Evolutionary conservation across 805 yeast species (phyloP), one percentile per base, ranked within the genome.

Genomic region (Zygosaccharomyces pseudorouxii): DNA sequence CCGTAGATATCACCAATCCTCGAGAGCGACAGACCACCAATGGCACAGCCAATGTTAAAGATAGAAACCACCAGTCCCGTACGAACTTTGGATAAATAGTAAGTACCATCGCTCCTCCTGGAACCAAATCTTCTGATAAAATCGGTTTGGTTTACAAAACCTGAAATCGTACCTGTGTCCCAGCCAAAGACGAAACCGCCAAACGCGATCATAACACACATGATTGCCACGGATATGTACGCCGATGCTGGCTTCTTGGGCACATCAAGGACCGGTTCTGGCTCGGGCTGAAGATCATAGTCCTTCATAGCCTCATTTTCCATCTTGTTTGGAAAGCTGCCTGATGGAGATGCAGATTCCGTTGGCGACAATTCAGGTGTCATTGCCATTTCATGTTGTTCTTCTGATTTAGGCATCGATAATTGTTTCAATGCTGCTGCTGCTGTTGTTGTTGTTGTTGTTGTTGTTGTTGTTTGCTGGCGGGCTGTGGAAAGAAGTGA

Each of bases 101-200:
- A 62, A 3, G 58, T 68, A 51, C 86, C 86, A 1, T 59, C 55
- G 10, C 62, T 37, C 49, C 68, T 54, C 4, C 56, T 18, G 55
- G 73, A 71, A 63, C 88, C 89, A 55, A 83, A 84, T 63, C 87
- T 73, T 35, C 59, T 53, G 43, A 67, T 60, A 69, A 76, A 83
- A 58, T 82, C 85, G 16, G 77, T 57, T 59, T 67, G 65, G 59
- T 79, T 77, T 42, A 82, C 83, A 58, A 84, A 82, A 55, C 89
- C 89, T 28, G 86, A 79, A 67, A 84, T 81, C 58, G 89, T 84
- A 74, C 89, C 90, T 45, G 89, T 83, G 71, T 84, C 90, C 78
- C 85, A 84, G 56, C 89, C 89, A 60, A 81, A 84, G 39, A 59
- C 53, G 81, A 81, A 78, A 47, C 67, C 67, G 56, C 67, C 67